Evolutionary conservation across 805 yeast genomes (phyloP).

Genomic region (Candida patagonica): DNA sequence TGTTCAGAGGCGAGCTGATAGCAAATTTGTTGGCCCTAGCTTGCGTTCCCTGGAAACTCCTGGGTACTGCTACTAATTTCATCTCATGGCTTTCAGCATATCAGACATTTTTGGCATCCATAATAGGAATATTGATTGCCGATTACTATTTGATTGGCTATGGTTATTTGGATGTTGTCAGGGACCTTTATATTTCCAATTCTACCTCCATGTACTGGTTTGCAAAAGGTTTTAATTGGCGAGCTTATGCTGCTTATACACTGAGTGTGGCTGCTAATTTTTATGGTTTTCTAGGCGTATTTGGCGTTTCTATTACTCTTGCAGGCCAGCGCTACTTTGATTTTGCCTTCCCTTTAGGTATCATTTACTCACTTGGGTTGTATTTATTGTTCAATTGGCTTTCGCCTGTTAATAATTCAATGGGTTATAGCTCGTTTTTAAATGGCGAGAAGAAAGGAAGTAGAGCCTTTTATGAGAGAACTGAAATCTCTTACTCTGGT

Average conservation of each 20-base stretch:
- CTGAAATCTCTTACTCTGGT: too few relatives aligned
- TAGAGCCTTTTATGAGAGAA: too few relatives aligned
- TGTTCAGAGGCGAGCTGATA: conserved; percentile 31
- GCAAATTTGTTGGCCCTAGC: conserved; percentile 25
- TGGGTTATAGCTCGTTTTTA: too few relatives aligned
- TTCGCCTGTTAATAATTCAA: conserved; percentile 5
- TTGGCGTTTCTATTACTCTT: conserved; percentile 6
- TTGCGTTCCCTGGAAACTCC: conserved; percentile 16
- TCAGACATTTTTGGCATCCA: conserved; percentile 13
- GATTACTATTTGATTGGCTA: conserved; percentile 11
- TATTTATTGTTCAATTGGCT: conserved; percentile 4
- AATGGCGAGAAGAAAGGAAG: too few relatives aligned
- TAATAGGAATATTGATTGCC: conserved; percentile 11
- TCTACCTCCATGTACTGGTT: conserved; percentile 9
- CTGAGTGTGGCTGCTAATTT: conserved; percentile 12
- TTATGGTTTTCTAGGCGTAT: conserved; percentile 12
- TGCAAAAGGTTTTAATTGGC: conserved; percentile 10
- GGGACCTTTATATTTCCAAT: conserved; percentile 5
- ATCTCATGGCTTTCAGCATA: conserved; percentile 12
- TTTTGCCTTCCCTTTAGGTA: conserved; percentile 11
- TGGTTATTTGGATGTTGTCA: conserved; percentile 7
- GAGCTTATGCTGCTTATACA: conserved; percentile 10
- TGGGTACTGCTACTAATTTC: conserved; percentile 9
- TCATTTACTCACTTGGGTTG: conserved; percentile 4
- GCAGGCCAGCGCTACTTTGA: conserved; percentile 7